Evolutionary conservation across 2,329 filamentous ascomycete genomes (phyloP).

Genomic region (Mariannaea sp.): DNA sequence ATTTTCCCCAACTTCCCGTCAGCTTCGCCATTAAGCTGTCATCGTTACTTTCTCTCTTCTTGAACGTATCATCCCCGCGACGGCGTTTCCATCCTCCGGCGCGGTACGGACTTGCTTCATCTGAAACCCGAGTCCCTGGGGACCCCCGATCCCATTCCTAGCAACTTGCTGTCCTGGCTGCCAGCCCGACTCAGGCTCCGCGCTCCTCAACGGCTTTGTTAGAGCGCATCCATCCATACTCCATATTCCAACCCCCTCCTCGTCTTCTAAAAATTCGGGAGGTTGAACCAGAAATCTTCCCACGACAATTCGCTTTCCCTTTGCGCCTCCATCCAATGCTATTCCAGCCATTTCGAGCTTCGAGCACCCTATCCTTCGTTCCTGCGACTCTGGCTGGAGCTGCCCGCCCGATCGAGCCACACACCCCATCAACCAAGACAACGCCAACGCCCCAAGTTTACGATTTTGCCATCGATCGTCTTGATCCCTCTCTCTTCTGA

Average conservation of each 20-base stretch:
- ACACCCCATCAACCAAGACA: constrained; percentile 4
- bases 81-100: constrained; percentile 13
- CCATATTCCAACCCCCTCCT: constrained; percentile 32
- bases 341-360: constrained; percentile 51
- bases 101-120: constrained; percentile 20
- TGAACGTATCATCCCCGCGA: not conserved
- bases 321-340: constrained; percentile 45
- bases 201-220: constrained; percentile 25
- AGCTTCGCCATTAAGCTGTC: constrained; percentile 15
- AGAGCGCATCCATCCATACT: constrained; percentile 30
- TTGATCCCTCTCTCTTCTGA: constrained; percentile 22
- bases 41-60: constrained; percentile 6
- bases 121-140: constrained; percentile 17
- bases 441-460: not conserved
- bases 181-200: constrained; percentile 26
- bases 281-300: constrained; percentile 40
- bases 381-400: constrained; percentile 37
- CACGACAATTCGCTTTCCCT: constrained; percentile 37
- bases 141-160: constrained; percentile 12
- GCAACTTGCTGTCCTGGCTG: constrained; percentile 22
- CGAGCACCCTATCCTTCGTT: constrained; percentile 43
- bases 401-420: constrained; percentile 24
- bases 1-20: constrained; percentile 16
- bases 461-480: constrained; percentile 8
- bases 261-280: constrained; percentile 41